These are phyloP conservation scores for Oxytropis ochrocephala DNA, from an alignment of 306 rosid species.

Conservation along the genomic window DNA sequence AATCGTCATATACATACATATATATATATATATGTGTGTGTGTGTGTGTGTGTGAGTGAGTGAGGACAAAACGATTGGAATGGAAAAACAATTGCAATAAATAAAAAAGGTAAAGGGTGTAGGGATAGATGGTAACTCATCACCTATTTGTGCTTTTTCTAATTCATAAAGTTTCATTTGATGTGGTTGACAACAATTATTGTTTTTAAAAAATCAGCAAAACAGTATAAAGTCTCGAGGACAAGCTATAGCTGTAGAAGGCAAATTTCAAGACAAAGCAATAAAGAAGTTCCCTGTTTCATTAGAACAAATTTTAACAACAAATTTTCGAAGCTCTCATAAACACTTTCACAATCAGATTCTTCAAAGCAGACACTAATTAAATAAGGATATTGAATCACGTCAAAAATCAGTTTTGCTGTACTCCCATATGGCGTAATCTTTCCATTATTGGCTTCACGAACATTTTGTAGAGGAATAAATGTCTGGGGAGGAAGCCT, in stretches of 20 bases:
- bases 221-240: not conserved
- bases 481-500: constrained; percentile 99
- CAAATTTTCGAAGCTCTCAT: constrained; percentile 1
- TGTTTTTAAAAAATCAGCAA: not conserved
- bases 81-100: not conserved
- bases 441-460: constrained; percentile 92
- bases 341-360: not conserved
- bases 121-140: not conserved
- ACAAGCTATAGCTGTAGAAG: constrained; percentile 2
- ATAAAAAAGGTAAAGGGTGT: not conserved
- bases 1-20: no score
- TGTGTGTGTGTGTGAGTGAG: no score
- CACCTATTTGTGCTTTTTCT: not conserved
- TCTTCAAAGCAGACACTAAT: constrained; percentile 13
- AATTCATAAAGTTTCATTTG: constrained; percentile 1
- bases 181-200: not conserved
- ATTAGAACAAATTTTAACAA: not conserved
- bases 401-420: constrained; percentile 83
- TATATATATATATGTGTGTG: no score
- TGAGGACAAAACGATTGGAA: not conserved
- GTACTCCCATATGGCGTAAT: constrained; percentile 83
- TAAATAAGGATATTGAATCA: constrained; percentile 87
- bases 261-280: not conserved
- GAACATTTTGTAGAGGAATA: constrained; percentile 94
- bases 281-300: not conserved